phyloP scores from a whole-genome alignment of 179 eudicot species.

The Camellia oleifera region DNA sequence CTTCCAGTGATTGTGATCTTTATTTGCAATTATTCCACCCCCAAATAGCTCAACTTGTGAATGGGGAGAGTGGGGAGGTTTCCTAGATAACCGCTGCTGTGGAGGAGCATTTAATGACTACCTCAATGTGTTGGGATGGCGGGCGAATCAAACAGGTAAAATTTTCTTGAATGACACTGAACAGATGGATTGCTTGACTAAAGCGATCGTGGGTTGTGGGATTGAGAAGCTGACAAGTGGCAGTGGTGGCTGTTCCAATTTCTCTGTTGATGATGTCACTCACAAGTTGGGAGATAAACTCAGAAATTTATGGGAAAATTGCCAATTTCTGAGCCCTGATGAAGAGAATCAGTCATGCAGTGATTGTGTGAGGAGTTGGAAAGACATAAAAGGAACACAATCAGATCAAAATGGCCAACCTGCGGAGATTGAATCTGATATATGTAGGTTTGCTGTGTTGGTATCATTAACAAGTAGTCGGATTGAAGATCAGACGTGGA shows the following conservation, averaged over 20 bases:
- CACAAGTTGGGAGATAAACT: constrained; percentile 2
- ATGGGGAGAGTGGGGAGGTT: constrained; percentile 27
- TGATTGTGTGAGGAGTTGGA: constrained; percentile 23
- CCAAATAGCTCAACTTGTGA: background rate
- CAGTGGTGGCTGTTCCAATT: constrained; percentile 26
- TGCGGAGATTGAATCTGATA: constrained; percentile 12
- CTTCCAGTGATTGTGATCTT: constrained; percentile 12
- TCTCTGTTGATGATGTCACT: constrained; percentile 22
- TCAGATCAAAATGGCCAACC: background rate
- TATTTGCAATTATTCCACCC: constrained; percentile 3
- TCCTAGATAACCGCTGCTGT: constrained; percentile 19
- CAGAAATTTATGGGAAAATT: constrained; percentile 8
- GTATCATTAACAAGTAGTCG: constrained; percentile 27
- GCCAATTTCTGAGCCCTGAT: constrained; percentile 9
- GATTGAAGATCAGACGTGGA: constrained; percentile 19
- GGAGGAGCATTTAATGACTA: constrained; percentile 22
- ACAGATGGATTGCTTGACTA: constrained; percentile 22
- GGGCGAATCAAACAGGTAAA: constrained; percentile 27
- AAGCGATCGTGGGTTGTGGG: constrained; percentile 21
- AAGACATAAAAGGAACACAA: constrained; percentile 16
- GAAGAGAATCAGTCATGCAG: constrained; percentile 11
- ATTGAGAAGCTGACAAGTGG: constrained; percentile 24
- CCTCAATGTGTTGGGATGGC: constrained; percentile 26
- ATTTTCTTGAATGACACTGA: constrained; percentile 22
- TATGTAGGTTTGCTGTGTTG: constrained; percentile 29